Evolutionary conservation across 805 yeast species (phyloP).

Genomic region (Maudiozyma serrabonitensis): DNA sequence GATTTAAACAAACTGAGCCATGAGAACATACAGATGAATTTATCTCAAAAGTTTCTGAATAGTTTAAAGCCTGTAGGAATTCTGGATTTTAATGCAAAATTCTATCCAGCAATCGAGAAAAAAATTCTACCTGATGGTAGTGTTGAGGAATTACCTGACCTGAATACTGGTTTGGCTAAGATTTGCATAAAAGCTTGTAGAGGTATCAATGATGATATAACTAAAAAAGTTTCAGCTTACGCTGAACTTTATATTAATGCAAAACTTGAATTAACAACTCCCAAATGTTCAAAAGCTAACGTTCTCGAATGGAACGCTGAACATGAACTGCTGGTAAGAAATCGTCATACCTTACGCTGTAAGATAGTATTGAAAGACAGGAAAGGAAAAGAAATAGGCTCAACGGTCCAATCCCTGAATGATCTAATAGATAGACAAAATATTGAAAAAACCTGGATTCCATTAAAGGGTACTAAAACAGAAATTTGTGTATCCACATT

Average conservation of each 20-base stretch:
- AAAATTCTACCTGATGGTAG: conserved; percentile 68
- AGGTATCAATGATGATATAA: conserved; percentile 25
- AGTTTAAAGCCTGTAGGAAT: conserved; percentile 78
- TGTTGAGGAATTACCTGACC: conserved; percentile 72
- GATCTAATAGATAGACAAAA: conserved; percentile 67
- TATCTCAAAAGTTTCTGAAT: conserved; percentile 50
- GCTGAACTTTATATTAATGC: conserved; percentile 63
- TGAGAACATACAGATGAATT: conserved; percentile 38
- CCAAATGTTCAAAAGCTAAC: conserved; percentile 37
- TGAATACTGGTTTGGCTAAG: conserved; percentile 83
- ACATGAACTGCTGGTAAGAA: conserved; percentile 55
- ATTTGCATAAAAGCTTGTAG: conserved; percentile 34
- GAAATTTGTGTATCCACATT: conserved; percentile 53
- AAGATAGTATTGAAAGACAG: conserved; percentile 55
- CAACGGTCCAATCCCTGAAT: conserved; percentile 42
- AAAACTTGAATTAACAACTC: conserved; percentile 46
- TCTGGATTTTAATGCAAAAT: conserved; percentile 56
- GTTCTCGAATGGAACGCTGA: conserved; percentile 57
- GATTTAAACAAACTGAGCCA: conserved; percentile 56
- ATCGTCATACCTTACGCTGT: conserved; percentile 56
- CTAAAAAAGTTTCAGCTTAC: conserved; percentile 48
- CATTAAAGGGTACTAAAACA: conserved; percentile 57
- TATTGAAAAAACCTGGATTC: conserved; percentile 70
- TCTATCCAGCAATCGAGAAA: conserved; percentile 57
- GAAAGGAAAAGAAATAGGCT: conserved; percentile 46